phyloP scores from a whole-genome alignment of 306 rosid species.

The Quercus cerris region DNA sequence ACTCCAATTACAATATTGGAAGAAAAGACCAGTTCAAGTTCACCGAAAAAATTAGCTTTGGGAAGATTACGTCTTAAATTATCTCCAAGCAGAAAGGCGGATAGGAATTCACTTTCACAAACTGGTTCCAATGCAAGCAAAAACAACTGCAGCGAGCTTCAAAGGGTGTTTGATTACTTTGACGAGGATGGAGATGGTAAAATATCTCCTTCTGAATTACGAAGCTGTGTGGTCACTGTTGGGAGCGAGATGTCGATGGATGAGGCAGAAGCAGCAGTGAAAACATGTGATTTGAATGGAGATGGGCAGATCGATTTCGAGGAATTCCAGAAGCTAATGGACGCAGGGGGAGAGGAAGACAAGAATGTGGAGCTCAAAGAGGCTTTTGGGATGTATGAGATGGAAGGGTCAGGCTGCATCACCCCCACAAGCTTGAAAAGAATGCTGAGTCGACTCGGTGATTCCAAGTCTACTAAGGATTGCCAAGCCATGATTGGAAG shows the following conservation, averaged over 20 bases:
- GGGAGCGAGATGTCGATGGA: conserved; percentile 25
- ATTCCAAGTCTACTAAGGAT: conserved; percentile 15
- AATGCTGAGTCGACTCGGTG: conserved; percentile 29
- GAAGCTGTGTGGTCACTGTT: conserved; percentile 13
- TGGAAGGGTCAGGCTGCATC: conserved; percentile 26
- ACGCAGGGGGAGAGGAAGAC: conserved; percentile 15
- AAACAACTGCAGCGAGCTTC: not conserved
- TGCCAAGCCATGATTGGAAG: conserved; percentile 26
- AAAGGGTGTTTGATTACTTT: conserved; percentile 26
- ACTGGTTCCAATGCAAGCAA: not conserved
- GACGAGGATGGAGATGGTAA: conserved; percentile 36
- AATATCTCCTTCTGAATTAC: conserved; percentile 36
- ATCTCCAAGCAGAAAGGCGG: not conserved
- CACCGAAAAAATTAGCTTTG: not conserved
- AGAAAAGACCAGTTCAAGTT: not conserved
- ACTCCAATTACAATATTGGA: not conserved
- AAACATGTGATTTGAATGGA: conserved; percentile 25
- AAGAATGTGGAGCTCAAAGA: conserved; percentile 22
- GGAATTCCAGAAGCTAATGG: conserved; percentile 34
- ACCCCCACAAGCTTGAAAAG: conserved; percentile 31
- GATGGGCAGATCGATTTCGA: conserved; percentile 32
- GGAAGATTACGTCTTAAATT: conserved; percentile 1
- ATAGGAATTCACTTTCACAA: not conserved
- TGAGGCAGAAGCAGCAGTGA: conserved; percentile 29
- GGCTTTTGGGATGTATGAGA: conserved; percentile 34